Conservation (phyloP, 768 basidiomycete species). For the Mycena alexandri region DNA sequence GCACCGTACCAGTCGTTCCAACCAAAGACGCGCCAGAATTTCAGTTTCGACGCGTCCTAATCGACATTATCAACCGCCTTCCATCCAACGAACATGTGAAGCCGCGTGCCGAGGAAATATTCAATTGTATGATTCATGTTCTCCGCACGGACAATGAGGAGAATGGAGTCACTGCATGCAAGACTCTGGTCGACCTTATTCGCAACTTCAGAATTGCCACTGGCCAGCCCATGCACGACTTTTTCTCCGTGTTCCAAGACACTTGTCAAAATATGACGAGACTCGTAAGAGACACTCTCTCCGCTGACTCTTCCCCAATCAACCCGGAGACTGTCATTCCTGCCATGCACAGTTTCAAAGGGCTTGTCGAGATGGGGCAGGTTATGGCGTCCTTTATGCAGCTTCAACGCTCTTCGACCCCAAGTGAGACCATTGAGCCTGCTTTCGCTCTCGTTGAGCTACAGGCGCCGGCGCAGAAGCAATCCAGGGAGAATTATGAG, state of each 20-base stretch:
- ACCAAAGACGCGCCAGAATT: conserved; percentile 79
- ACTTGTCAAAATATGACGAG: conserved; percentile 79
- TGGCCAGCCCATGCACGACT: conserved; percentile 82
- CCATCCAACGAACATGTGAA: conserved; percentile 86
- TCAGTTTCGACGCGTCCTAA: conserved; percentile 86
- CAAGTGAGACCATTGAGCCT: conserved; percentile 76
- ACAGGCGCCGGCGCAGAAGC: conserved; percentile 85
- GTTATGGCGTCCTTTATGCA: conserved; percentile 93
- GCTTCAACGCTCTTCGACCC: conserved; percentile 75
- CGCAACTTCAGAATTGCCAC: conserved; percentile 80
- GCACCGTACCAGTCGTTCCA: conserved; percentile 74
- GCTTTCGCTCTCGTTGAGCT: conserved; percentile 84
- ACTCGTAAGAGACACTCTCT: conserved; percentile 81
- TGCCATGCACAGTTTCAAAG: conserved; percentile 90
- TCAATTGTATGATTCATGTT: conserved; percentile 85
- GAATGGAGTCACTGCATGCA: conserved; percentile 90
- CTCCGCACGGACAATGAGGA: conserved; percentile 96
- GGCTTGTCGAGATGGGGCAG: conserved; percentile 93
- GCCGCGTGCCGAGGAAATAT: conserved; percentile 73
- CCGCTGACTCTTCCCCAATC: conserved; percentile 68
- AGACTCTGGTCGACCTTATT: conserved; percentile 90
- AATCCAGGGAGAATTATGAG: conserved; percentile 82
- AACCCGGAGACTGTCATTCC: conserved; percentile 74
- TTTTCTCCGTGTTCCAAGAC: conserved; percentile 84
- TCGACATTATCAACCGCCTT: conserved; percentile 92